Conservation (phyloP, 495 filamentous ascomycete genomes). For the Lophiotrema nucula region DNA sequence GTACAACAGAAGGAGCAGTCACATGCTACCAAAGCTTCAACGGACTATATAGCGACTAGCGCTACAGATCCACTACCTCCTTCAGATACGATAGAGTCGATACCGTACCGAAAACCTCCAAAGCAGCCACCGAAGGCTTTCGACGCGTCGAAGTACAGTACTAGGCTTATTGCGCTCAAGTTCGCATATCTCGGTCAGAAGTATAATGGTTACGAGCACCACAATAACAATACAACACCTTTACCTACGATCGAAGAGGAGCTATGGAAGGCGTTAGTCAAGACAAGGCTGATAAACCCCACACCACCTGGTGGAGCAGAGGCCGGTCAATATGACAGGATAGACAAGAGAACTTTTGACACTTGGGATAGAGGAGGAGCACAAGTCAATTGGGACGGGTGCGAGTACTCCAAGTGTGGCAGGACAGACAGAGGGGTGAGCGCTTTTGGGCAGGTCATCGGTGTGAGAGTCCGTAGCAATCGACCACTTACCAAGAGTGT, state of each 20-base stretch:
- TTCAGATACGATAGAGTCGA: not conserved
- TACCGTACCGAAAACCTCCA: constrained; percentile 14
- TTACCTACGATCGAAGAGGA: constrained; percentile 85
- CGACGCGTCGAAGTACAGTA: constrained; percentile 77
- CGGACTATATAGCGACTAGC: not conserved
- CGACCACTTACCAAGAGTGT: constrained; percentile 48
- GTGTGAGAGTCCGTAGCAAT: constrained; percentile 74
- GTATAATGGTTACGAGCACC: constrained; percentile 90
- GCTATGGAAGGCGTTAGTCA: constrained; percentile 83
- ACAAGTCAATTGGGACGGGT: constrained; percentile 69
- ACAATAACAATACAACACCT: constrained; percentile 61
- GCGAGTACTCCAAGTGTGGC: constrained; percentile 90
- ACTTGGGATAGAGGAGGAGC: constrained; percentile 17
- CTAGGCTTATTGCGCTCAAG: constrained; percentile 83
- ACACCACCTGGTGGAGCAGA: constrained; percentile 16
- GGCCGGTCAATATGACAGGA: constrained; percentile 44
- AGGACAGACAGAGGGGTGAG: constrained; percentile 91
- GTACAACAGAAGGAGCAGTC: not conserved
- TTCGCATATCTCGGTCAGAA: constrained; percentile 87
- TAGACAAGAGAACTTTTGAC: constrained; percentile 39
- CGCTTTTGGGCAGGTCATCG: constrained; percentile 94
- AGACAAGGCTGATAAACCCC: constrained; percentile 76
- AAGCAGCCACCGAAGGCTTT: constrained; percentile 47
- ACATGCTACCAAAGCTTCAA: not conserved
- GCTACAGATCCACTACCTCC: not conserved